These are phyloP conservation scores for Millerozyma miso DNA, from an alignment of 805 yeast species.

Conservation along the genomic window DNA sequence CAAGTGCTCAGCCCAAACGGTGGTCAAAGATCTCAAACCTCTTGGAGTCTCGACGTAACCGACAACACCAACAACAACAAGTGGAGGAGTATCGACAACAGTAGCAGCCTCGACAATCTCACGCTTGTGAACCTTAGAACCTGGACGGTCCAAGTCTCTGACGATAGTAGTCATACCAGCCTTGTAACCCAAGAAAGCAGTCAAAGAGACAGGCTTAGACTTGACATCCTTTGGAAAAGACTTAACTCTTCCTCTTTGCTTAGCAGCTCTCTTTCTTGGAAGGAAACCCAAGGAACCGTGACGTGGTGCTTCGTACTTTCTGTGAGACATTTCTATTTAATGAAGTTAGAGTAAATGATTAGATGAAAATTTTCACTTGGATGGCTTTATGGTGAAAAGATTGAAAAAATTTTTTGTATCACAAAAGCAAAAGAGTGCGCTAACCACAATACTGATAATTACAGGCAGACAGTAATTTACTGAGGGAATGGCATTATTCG, in stretches of 20 bases:
- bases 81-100: conserved; percentile 98
- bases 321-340: conserved; percentile 86
- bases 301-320: conserved; percentile 99
- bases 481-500: too few species aligned
- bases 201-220: conserved; percentile 96
- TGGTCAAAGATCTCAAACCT: conserved; percentile 98
- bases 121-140: conserved; percentile 99
- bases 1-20: conserved; percentile 99
- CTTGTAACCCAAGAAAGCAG: conserved; percentile 99
- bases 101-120: conserved; percentile 99
- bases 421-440: not conserved
- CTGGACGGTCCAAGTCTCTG: conserved; percentile 99
- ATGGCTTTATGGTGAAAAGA: not conserved
- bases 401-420: conserved; percentile 5
- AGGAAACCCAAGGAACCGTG: conserved; percentile 99
- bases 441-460: not conserved
- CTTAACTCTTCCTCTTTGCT: conserved; percentile 98
- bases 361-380: conserved; percentile 3
- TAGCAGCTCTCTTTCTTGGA: conserved; percentile 99
- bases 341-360: not conserved
- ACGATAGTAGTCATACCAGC: conserved; percentile 99
- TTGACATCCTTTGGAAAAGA: conserved; percentile 99
- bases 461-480: not conserved
- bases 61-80: conserved; percentile 99
- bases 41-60: conserved; percentile 99